Conservation (phyloP, 2,329 filamentous ascomycete genomes). For the Cladorrhinum sp. region DNA sequence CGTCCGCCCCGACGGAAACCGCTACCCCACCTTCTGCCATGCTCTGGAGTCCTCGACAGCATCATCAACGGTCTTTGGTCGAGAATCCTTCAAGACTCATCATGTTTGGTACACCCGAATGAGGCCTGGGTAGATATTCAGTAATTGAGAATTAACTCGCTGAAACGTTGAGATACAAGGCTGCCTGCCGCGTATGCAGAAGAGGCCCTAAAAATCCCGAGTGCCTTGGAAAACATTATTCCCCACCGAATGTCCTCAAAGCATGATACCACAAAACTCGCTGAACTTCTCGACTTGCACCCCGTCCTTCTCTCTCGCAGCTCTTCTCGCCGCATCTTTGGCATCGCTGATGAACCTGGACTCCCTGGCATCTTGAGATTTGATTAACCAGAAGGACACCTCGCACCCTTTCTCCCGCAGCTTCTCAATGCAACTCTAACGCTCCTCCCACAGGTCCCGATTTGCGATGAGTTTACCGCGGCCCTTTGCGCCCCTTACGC, state of each 20-base stretch:
- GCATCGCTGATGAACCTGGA: constrained; percentile 6
- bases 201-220: too few relatives aligned
- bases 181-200: too few relatives aligned
- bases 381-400: constrained; percentile 21
- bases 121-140: too few relatives aligned
- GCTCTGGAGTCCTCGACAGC: not conserved
- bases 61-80: not conserved
- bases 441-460: constrained; percentile 42
- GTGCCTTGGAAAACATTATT: too few relatives aligned
- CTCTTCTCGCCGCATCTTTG: constrained; percentile 19
- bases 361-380: constrained; percentile 22
- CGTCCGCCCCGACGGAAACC: constrained; percentile 10
- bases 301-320: too few relatives aligned
- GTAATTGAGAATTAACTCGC: too few relatives aligned
- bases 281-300: constrained; percentile 9
- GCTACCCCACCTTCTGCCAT: constrained; percentile 5
- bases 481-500: not conserved
- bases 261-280: constrained; percentile 15
- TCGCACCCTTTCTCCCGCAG: constrained; percentile 29
- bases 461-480: constrained; percentile 34
- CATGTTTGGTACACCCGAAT: too few relatives aligned
- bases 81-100: too few relatives aligned
- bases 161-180: too few relatives aligned
- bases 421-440: constrained; percentile 28
- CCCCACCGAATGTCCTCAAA: too few relatives aligned